Percentiles rank a stretch among this genome's conserved stretches.
Conservation (phyloP, 148 eudicot genomes). For the Silene conica region DNA sequence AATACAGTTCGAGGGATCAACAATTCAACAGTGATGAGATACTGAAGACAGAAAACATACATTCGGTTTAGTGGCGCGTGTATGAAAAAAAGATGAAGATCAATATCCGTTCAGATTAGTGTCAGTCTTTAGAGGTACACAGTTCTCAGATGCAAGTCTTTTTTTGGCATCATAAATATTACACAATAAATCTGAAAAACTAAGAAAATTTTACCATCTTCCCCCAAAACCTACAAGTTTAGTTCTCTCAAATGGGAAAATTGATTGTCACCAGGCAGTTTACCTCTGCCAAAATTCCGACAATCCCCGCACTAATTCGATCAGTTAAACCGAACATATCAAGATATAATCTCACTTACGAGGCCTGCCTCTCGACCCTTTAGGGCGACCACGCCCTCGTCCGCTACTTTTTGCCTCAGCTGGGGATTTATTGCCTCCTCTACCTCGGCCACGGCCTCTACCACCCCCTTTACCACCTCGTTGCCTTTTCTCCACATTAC, state of each 20-base stretch:
- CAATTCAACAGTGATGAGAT: no score
- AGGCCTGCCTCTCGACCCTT: conserved; percentile 71
- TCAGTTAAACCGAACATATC: background rate
- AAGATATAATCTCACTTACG: conserved; percentile 29
- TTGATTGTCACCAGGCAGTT: background rate
- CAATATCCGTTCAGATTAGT: background rate
- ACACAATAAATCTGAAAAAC: conserved; percentile 7
- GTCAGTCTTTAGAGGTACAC: background rate
- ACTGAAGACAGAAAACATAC: background rate
- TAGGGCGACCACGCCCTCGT: conserved; percentile 30
- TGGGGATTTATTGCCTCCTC: conserved; percentile 58
- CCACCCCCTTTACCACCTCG: conserved; percentile 64
- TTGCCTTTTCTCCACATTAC: conserved; percentile 39
- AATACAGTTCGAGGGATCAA: no score
- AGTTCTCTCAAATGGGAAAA: background rate
- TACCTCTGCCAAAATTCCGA: conserved; percentile 25
- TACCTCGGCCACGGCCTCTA: conserved; percentile 66
- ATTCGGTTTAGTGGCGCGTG: background rate
- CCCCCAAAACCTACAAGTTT: background rate
- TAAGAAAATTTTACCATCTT: background rate
- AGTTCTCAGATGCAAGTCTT: background rate
- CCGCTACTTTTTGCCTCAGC: conserved; percentile 33
- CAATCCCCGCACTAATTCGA: conserved; percentile 26
- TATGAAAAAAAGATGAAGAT: background rate
- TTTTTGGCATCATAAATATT: background rate